These are phyloP conservation scores for Neurospora terricola DNA, from an alignment of 495 filamentous ascomycete genomes.

Conservation along the genomic window DNA sequence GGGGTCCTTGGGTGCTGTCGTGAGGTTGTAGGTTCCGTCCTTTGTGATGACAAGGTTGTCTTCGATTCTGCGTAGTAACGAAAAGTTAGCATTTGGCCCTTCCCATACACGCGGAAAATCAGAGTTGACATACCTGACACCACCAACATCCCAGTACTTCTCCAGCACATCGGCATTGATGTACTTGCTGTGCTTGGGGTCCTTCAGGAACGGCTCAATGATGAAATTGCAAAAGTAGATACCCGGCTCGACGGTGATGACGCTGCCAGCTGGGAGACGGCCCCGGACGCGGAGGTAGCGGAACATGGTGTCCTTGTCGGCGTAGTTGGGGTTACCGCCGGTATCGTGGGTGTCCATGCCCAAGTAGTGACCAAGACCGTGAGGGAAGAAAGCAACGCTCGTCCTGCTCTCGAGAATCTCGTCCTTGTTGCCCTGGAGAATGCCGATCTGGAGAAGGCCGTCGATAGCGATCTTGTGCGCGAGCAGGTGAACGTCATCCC, in stretches of 20 bases:
- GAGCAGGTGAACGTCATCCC: conserved; percentile 72
- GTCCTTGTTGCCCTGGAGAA: conserved; percentile 56
- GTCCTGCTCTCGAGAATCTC: conserved; percentile 66
- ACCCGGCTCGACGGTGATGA: conserved; percentile 87
- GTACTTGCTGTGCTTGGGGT: conserved; percentile 56
- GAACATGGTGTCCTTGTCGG: conserved; percentile 76
- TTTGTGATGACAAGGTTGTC: conserved; percentile 74
- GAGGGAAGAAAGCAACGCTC: conserved; percentile 83
- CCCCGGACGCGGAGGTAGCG: conserved; percentile 76
- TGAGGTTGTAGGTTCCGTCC: conserved; percentile 70
- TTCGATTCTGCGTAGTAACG: conserved; percentile 32
- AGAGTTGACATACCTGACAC: conserved; percentile 47
- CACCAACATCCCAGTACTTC: conserved; percentile 82
- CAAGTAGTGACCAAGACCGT: conserved; percentile 84
- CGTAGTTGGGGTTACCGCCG: conserved; percentile 78
- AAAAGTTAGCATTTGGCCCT: conserved; percentile 6
- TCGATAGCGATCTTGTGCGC: conserved; percentile 77
- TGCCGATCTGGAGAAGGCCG: conserved; percentile 65
- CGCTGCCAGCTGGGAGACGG: conserved; percentile 59
- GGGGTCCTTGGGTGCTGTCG: conserved; percentile 61
- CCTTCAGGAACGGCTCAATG: conserved; percentile 68
- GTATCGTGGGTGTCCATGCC: conserved; percentile 95
- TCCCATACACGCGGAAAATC: background rate
- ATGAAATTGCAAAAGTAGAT: conserved; percentile 95
- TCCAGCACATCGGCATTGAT: conserved; percentile 68